These are phyloP conservation scores for Aureobasidium sp. DNA, from an alignment of 2,329 filamentous ascomycete genomes.

Conservation along the genomic window DNA sequence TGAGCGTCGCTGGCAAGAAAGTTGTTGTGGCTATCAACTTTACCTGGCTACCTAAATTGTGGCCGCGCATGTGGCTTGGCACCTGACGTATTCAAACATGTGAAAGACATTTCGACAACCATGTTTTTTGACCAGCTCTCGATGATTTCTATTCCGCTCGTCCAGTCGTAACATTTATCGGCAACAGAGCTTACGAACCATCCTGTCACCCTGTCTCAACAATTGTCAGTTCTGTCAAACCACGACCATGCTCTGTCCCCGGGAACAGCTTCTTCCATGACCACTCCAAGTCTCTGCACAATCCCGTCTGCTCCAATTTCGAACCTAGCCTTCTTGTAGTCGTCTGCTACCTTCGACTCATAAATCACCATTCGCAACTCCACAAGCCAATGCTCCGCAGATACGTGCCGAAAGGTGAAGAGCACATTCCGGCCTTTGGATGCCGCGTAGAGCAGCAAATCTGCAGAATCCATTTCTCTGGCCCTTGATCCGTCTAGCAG, in stretches of 20 bases:
- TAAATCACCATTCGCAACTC: constrained; percentile 1
- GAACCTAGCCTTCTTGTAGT: constrained; percentile 14
- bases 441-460: constrained; percentile 5
- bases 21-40: neutral
- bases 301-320: constrained; percentile 14
- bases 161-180: neutral
- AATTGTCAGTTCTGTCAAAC: neutral
- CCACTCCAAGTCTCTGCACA: constrained; percentile 10
- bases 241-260: constrained; percentile 13
- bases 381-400: constrained; percentile 15
- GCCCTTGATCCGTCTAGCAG: neutral
- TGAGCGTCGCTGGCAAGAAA: neutral
- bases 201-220: neutral
- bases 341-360: neutral
- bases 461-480: neutral
- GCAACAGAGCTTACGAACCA: neutral
- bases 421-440: neutral
- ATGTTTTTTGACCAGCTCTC: neutral
- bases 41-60: neutral
- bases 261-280: constrained; percentile 7
- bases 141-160: too few species aligned
- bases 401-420: constrained; percentile 12
- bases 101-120: neutral
- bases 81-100: constrained; percentile 2
- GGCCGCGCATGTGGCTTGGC: neutral